A percentile compares a stretch with the other conserved stretches of the same genome.
Evolutionary conservation across 331 rosid species (phyloP).

Genomic region (Pyracantha coccinea): DNA sequence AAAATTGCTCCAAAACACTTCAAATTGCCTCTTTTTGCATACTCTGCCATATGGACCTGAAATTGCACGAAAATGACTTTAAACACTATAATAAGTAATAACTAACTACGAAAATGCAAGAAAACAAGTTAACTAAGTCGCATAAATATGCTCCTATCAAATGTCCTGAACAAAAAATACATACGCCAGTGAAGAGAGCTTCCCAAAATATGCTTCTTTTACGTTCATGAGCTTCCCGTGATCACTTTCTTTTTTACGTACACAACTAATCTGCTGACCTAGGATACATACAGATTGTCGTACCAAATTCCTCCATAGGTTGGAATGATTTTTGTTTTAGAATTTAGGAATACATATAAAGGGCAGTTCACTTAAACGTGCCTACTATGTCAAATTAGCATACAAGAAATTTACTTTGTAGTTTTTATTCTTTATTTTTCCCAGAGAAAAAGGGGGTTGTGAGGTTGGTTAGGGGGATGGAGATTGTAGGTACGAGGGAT

Average conservation of each 20-base stretch:
- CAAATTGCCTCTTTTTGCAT: too few relatives aligned
- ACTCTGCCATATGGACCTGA: too few relatives aligned
- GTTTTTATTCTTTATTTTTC: neutral
- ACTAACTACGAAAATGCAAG: too few relatives aligned
- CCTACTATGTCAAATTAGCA: neutral
- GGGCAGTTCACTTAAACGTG: neutral
- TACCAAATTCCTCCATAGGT: neutral
- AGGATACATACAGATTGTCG: neutral
- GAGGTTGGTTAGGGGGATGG: neutral
- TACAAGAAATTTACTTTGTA: neutral
- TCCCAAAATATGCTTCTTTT: neutral
- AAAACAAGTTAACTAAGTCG: too few relatives aligned
- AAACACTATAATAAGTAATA: too few relatives aligned
- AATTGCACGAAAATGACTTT: too few relatives aligned
- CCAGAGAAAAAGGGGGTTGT: neutral
- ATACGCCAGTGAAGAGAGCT: neutral
- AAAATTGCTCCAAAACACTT: too few relatives aligned
- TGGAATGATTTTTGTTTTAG: neutral
- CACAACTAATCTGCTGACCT: neutral
- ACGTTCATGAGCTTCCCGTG: neutral
- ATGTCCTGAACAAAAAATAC: neutral
- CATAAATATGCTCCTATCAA: too few relatives aligned
- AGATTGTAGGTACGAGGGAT: neutral
- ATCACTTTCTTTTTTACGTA: neutral
- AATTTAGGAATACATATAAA: neutral